Evolutionary conservation across 2,329 filamentous ascomycete genomes (phyloP), one percentile per base, ranked within the genome.

Genomic region (Diaporthe batatas): DNA sequence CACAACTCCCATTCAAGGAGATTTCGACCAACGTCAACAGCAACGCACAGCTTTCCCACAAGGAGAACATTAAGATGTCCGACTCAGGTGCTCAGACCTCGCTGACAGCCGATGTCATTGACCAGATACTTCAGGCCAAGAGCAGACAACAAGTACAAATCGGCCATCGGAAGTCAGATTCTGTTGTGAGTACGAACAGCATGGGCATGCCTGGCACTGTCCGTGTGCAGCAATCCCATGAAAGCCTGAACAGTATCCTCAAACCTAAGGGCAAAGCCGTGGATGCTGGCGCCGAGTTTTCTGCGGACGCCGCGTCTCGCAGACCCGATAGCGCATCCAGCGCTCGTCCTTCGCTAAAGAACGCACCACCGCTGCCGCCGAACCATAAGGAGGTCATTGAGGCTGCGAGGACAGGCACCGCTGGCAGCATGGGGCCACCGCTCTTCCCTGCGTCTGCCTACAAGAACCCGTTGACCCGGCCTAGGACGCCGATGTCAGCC

Each of bases 371-470:
- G 42, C 86, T 98, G 73, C 96, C 95, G 53, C 77, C 86, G 16
- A 95, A 98, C 80, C 95, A 98, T 81, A 93, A 91, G 77, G 90
- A 96, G 82, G 91, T 89, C 72, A 98, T 98, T 77, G 92, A 96
- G 78, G 94, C 94, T 64, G 94, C 93, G 51, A 91, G 91, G 75
- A 86, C 88, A 36, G 84, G 85, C 29, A 90, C 90, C 6, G 83
- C 87, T 29, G 77, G 79, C 68, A 78, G 78, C 70, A 98, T 98
- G 95, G 94, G 93, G 3, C 96, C 96, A 62, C 96, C 96, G n/a
- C 81, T 90, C 54, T 88, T 93, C 77, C 94, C 95, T 42, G 94
- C 95, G 62, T 97, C 94, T 73, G 93, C 92, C 2, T 83, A 85
- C 80, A 83, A 83, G 64, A 79, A 83, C 73, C 77, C 82, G 11